Base-by-base conservation (phyloP, 805 yeast species). In the Wickerhamomyces sydowiorum region DNA sequence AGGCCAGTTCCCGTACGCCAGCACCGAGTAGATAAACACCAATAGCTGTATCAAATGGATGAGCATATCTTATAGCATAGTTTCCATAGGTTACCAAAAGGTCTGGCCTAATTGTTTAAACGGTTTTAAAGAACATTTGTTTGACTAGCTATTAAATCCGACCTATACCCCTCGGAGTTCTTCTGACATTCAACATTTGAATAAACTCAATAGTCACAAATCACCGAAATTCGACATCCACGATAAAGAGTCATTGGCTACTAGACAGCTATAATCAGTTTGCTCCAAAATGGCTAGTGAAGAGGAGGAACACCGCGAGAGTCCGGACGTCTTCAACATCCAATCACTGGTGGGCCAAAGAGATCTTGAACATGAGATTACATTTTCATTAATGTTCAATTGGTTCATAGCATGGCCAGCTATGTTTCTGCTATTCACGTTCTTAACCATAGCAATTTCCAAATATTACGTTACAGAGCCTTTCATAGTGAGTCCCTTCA, bases 321-420 rank as follows among this genome's bases (percentile, higher is more conserved):
- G 13, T 19, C 23, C 14, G 7, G 23, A 20, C 5, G 15, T 23
- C 7, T 20, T 13, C 13, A 17, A 32, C 13, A 15, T 20, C 9
- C n/a, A 32, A 3, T 20, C 35, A 20, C 7, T 14, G 4, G 10
- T 19, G 5, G 15, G 15, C 13, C 35, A 37, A 22, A 19, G 60
- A 7, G 60, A 56, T 34, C 38, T 57, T 3, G 60, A 54, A 24
- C 39, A 47, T 1, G 61, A 57, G 36, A 54, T 57, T 39, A 54
- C 56, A 2, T 27, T 46, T 12, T 44, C 61, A 7, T 37, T 57
- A 2, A 39, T 67, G 17, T 43, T 61, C 28, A 49, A 56, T 22
- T 67, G 69, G 59, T 44, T 68, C 15, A 39, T 65, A 1, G 48
- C 52, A 1, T 62, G 63, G 47, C 67, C 68, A 2, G 8, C 59